Percentiles rank a stretch among this genome's conserved stretches.
Evolutionary conservation across 2,329 filamentous ascomycete species (phyloP).

Genomic region (Aspergillus calidoustus): DNA sequence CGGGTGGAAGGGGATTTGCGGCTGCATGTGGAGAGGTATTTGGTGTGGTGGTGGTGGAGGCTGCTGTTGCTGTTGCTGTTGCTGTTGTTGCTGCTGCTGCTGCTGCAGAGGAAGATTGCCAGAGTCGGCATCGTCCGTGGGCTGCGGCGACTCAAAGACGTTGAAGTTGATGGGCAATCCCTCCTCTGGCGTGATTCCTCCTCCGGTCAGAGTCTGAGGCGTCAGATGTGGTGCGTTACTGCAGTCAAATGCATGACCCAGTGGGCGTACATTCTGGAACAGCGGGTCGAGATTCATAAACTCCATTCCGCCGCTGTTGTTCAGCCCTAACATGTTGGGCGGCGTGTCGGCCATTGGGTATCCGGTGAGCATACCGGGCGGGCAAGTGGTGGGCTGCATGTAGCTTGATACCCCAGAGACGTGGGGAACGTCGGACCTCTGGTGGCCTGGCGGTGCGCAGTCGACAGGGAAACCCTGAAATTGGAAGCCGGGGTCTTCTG

Average conservation of each 20-base stretch:
- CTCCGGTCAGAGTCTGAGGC: neutral
- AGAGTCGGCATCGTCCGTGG: neutral
- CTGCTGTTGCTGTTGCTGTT: neutral
- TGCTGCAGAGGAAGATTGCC: neutral
- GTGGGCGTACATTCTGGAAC: neutral
- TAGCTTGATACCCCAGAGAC: neutral
- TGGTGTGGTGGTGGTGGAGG: neutral
- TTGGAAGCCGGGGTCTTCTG: neutral
- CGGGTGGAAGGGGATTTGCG: neutral
- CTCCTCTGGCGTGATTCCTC: neutral
- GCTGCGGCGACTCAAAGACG: neutral
- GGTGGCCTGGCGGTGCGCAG: too few species aligned
- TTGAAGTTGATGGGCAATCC: neutral
- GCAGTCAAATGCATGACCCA: neutral
- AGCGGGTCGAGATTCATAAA: neutral
- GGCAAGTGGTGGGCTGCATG: neutral
- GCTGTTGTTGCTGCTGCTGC: too few species aligned
- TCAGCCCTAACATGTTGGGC: neutral
- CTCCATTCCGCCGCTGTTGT: neutral
- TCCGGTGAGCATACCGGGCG: neutral
- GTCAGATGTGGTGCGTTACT: neutral
- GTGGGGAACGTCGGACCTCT: neutral
- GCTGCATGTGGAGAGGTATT: neutral
- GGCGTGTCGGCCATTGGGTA: neutral
- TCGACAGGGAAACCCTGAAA: neutral